These are phyloP conservation scores for Clarireedia sp. DNA, from an alignment of 2,329 filamentous ascomycete genomes.

Conservation along the genomic window DNA sequence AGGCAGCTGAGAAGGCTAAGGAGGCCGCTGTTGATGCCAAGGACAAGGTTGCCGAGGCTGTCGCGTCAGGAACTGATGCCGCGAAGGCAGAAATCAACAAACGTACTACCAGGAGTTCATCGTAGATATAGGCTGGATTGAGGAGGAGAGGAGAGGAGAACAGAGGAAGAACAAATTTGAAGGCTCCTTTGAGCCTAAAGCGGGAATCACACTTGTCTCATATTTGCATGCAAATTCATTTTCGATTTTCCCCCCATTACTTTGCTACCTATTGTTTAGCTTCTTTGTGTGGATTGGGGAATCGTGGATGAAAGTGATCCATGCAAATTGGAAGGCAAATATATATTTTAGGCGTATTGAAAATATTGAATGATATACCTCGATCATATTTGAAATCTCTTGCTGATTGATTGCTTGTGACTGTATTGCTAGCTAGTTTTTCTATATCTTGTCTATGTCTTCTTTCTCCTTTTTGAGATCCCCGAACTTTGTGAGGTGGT, in stretches of 20 bases:
- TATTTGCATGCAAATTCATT: slow-evolving; percentile 2
- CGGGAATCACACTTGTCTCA: neutral
- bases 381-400: no score
- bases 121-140: slow-evolving; percentile 12
- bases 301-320: neutral
- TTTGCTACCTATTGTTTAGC: neutral
- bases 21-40: slow-evolving; percentile 69
- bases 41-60: slow-evolving; percentile 58
- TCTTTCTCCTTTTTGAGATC: neutral
- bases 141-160: neutral
- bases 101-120: slow-evolving; percentile 26
- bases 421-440: neutral
- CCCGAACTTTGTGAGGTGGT: no score
- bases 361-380: slow-evolving; percentile 3
- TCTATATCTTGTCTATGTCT: neutral
- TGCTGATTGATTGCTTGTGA: neutral
- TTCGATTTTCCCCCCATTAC: neutral
- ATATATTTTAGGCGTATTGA: slow-evolving; percentile 11
- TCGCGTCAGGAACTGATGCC: slow-evolving; percentile 57
- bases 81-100: slow-evolving; percentile 50
- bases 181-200: neutral
- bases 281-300: neutral
- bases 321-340: neutral
- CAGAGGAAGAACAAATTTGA: neutral
- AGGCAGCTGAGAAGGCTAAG: slow-evolving; percentile 56